Evolutionary conservation across 1,139 yeast genomes (phyloP).

Genomic region (Casaregolazyma suthepensis): DNA sequence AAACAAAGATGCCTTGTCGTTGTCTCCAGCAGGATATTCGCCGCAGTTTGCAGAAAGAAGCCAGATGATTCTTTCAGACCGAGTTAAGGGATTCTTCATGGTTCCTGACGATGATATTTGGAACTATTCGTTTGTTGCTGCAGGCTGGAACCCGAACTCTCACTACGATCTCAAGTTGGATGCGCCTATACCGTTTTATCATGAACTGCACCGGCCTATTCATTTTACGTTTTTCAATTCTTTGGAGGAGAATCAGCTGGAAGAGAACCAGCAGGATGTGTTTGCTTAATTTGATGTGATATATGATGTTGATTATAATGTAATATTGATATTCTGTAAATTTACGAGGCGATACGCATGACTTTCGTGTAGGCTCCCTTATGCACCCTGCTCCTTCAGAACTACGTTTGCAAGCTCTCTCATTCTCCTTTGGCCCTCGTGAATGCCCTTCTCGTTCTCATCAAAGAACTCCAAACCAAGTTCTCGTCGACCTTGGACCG

Average conservation of each 20-base stretch:
- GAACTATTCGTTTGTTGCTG: slow-evolving; percentile 89
- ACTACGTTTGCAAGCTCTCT: slow-evolving; percentile 1
- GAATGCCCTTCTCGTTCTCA: neutral
- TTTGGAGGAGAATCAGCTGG: slow-evolving; percentile 53
- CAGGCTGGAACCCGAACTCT: slow-evolving; percentile 63
- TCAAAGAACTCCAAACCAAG: slow-evolving; percentile 7
- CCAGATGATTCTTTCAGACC: slow-evolving; percentile 70
- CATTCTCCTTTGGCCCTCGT: neutral
- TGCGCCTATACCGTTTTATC: slow-evolving; percentile 74
- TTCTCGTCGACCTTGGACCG: slow-evolving; percentile 8
- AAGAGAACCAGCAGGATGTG: slow-evolving; percentile 68
- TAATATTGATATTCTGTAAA: slow-evolving; percentile 55
- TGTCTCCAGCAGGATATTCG: slow-evolving; percentile 59
- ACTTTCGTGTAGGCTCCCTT: too few species aligned
- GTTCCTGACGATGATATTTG: slow-evolving; percentile 83
- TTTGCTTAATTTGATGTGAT: slow-evolving; percentile 40
- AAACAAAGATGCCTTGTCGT: slow-evolving; percentile 46
- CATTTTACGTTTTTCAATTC: slow-evolving; percentile 76
- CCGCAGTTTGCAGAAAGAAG: slow-evolving; percentile 54
- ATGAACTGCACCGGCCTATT: slow-evolving; percentile 79
- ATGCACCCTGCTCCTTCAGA: neutral
- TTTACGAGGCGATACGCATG: slow-evolving; percentile 40
- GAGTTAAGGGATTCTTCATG: slow-evolving; percentile 72
- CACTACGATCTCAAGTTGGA: slow-evolving; percentile 67
- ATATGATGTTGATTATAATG: neutral